Evolutionary conservation across 1,284 basidiomycete genomes (phyloP), one percentile per base, ranked within the genome.

Genomic region (Fomitopsis schrenkii): DNA sequence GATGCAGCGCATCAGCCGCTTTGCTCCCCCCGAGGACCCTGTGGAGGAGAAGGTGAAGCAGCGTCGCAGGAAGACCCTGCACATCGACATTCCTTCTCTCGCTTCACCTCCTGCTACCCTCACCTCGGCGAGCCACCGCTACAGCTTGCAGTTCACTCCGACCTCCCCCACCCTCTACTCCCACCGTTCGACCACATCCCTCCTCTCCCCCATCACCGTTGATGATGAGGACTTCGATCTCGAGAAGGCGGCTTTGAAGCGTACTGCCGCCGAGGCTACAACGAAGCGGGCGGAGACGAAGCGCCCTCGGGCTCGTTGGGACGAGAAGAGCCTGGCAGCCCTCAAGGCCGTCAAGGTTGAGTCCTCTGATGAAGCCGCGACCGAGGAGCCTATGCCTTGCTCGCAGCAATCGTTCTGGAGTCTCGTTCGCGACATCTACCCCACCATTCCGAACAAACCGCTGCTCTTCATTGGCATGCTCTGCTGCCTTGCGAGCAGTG

Each of bases 371-470:
- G 33, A 58, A 64, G 41, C 58, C 59, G 59, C 33, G 12, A 19
- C 58, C 36, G 12, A 58, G 59, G 33, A 68, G 64, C 55, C 57
- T 35, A 36, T 66, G 15, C 61, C 64, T 36, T 71, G 71, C 35
- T 61, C 64, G 35, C 52, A 62, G 42, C 65, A 67, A 12, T 76
- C 79, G 36, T 78, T 85, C 66, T 76, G 79, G 70, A 66, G 72
- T 1, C 80, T 91, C 40, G 67, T 93, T 33, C 79, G 79, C 45
- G 78, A 78, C 5, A 82, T 91, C 65, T 90, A 87, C 72, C 89
- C 89, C 0, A 87, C 86, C 0, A 77, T 97, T 17, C 94, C 95
- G 0, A 75, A 82, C 71, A 97, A 97, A 70, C 78, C 79, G 1
- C 62, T 92, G 26, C 72, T 97, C 59, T 63, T 86, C 64, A 44